Percentiles rank a stretch among this genome's conserved stretches.
Evolutionary conservation across 2,329 filamentous ascomycete species (phyloP).

Genomic region (Cercospora citrullina): DNA sequence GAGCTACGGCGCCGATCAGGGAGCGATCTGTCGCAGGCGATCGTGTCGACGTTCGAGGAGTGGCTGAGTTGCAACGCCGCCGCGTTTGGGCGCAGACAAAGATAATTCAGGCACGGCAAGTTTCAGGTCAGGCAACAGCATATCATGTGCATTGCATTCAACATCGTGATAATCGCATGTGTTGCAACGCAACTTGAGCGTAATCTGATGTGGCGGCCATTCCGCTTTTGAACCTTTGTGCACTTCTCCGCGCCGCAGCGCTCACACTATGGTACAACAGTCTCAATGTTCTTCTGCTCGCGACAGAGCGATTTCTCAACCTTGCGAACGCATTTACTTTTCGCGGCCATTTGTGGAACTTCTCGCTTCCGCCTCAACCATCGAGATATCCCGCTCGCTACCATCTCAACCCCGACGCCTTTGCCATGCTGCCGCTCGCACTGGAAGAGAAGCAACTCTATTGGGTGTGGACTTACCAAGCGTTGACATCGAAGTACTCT

Average conservation of each 20-base stretch:
- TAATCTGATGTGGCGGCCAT: neutral
- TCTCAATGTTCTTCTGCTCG: neutral
- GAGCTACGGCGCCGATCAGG: conserved; percentile 12
- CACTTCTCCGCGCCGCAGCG: neutral
- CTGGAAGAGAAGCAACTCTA: neutral
- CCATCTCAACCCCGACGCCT: neutral
- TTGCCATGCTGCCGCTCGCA: neutral
- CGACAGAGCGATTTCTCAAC: neutral
- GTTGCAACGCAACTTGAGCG: neutral
- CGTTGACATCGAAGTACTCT: conserved; percentile 92
- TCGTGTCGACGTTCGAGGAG: conserved; percentile 6
- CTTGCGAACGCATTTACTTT: neutral
- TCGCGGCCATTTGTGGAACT: neutral
- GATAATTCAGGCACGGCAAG: conserved; percentile 11
- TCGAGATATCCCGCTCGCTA: neutral
- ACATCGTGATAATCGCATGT: neutral
- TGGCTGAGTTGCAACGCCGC: conserved; percentile 9
- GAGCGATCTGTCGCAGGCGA: conserved; percentile 7
- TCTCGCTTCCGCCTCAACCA: neutral
- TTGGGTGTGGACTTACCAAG: conserved; percentile 63
- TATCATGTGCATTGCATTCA: neutral
- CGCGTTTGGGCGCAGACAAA: conserved; percentile 4
- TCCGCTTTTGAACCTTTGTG: conserved; percentile 9
- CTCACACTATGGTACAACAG: conserved; percentile 10
- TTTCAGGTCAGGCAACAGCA: conserved; percentile 8